Conservation (phyloP, 1,284 basidiomycete species). For the Ustilago vetiveriae region DNA sequence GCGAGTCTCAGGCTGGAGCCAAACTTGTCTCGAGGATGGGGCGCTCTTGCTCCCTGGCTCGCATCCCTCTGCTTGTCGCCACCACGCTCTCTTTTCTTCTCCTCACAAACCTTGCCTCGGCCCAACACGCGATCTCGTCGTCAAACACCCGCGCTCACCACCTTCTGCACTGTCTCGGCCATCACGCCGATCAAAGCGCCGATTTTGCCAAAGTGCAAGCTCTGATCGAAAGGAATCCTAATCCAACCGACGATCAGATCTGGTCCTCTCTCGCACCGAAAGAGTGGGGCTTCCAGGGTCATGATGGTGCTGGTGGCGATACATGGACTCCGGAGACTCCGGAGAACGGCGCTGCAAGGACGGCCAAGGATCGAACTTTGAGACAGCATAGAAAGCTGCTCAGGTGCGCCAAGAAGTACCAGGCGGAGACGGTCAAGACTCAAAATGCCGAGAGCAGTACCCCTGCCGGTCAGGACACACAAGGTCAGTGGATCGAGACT, state of each 20-base stretch:
- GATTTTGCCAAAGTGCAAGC: slow-evolving; percentile 6
- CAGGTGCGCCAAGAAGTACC: slow-evolving; percentile 2
- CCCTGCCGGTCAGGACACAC: too few relatives aligned
- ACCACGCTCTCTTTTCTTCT: neutral
- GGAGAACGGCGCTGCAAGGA: neutral
- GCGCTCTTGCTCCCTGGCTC: too few relatives aligned
- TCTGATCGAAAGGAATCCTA: slow-evolving; percentile 4
- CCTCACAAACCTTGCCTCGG: neutral
- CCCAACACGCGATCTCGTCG: neutral
- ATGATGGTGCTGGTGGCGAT: neutral
- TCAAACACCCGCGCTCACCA: neutral
- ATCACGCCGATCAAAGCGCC: neutral
- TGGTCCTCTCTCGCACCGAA: slow-evolving; percentile 11
- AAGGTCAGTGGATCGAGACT: too few relatives aligned
- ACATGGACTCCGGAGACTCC: slow-evolving; percentile 5
- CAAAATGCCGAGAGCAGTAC: neutral
- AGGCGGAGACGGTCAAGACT: neutral
- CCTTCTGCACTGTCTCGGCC: slow-evolving; percentile 22
- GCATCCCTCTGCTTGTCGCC: neutral
- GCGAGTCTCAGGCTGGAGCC: too few relatives aligned
- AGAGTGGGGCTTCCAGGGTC: slow-evolving; percentile 23
- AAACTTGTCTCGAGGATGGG: too few relatives aligned
- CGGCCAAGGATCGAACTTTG: neutral
- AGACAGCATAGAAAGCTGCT: slow-evolving; percentile 11
- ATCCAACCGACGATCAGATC: slow-evolving; percentile 3